Evolutionary conservation across 805 yeast species (phyloP).

Genomic region (Yarrowia alimentaria): DNA sequence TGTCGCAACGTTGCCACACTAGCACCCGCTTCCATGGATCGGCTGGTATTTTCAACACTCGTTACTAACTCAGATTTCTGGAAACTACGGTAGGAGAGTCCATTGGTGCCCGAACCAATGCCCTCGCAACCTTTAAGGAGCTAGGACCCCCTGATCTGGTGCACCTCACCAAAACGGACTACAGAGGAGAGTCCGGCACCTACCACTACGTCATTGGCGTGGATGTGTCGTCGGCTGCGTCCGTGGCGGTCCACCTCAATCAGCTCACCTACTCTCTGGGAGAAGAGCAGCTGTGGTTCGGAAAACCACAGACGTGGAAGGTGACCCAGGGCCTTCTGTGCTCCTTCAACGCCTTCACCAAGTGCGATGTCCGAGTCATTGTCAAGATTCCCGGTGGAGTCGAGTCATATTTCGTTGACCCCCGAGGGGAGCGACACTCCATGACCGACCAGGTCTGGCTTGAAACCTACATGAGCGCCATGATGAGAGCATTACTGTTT

Average conservation of each 20-base stretch:
- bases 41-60: background rate
- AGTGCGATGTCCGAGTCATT: conserved; percentile 70
- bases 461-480: conserved; percentile 62
- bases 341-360: conserved; percentile 69
- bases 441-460: conserved; percentile 41
- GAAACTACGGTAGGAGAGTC: conserved; percentile 55
- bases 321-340: conserved; percentile 46
- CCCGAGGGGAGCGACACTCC: conserved; percentile 42
- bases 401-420: conserved; percentile 42
- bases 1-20: background rate
- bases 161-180: conserved; percentile 46
- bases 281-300: conserved; percentile 71
- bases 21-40: background rate
- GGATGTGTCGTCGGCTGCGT: conserved; percentile 52
- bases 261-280: conserved; percentile 47
- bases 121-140: conserved; percentile 48
- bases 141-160: conserved; percentile 76
- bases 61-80: conserved; percentile 40
- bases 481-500: conserved; percentile 71
- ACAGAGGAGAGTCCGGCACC: conserved; percentile 50
- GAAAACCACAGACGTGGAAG: conserved; percentile 49
- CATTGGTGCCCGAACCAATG: conserved; percentile 49
- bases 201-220: conserved; percentile 56
- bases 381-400: conserved; percentile 54
- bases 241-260: conserved; percentile 56